Percentiles rank a stretch among this genome's conserved stretches.
These are phyloP conservation scores for Penicillium odoratum DNA, from an alignment of 495 filamentous ascomycete species.

Conservation along the genomic window DNA sequence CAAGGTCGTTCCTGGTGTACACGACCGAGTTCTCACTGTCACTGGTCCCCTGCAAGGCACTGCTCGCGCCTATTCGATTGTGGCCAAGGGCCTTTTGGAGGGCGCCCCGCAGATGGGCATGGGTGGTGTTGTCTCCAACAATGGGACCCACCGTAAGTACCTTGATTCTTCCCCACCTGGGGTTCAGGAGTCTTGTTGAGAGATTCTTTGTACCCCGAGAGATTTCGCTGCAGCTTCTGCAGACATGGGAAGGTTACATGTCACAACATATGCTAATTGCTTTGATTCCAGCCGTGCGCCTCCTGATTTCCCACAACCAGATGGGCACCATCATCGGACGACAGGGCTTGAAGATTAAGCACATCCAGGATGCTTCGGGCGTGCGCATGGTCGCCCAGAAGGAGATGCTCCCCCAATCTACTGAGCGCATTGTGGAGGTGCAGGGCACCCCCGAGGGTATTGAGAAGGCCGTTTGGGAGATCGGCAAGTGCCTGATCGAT, in stretches of 20 bases:
- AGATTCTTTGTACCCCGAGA: neutral
- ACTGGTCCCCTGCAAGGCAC: constrained; percentile 84
- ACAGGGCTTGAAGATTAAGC: constrained; percentile 96
- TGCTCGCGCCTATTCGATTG: constrained; percentile 87
- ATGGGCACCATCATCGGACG: constrained; percentile 99
- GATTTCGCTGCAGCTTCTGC: neutral
- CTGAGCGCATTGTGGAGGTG: constrained; percentile 97
- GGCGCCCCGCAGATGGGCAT: constrained; percentile 93
- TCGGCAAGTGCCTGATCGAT: constrained; percentile 96
- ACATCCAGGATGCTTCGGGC: constrained; percentile 95
- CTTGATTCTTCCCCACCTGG: constrained; percentile 6
- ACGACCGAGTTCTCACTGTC: constrained; percentile 94
- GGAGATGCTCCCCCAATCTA: constrained; percentile 98
- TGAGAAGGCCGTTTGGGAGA: constrained; percentile 95
- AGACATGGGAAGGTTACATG: neutral
- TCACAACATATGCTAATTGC: neutral
- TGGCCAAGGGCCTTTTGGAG: constrained; percentile 86
- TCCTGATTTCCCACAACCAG: constrained; percentile 98
- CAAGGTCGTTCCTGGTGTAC: constrained; percentile 96
- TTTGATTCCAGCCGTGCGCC: constrained; percentile 71
- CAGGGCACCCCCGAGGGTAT: constrained; percentile 91
- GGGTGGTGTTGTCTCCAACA: constrained; percentile 80
- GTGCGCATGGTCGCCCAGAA: constrained; percentile 99
- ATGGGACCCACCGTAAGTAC: constrained; percentile 89
- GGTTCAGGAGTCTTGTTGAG: neutral